Percentiles rank a stretch among this genome's conserved stretches.
Evolutionary conservation across 2,329 filamentous ascomycete species (phyloP).

Genomic region (Colletotrichum tropicicola): DNA sequence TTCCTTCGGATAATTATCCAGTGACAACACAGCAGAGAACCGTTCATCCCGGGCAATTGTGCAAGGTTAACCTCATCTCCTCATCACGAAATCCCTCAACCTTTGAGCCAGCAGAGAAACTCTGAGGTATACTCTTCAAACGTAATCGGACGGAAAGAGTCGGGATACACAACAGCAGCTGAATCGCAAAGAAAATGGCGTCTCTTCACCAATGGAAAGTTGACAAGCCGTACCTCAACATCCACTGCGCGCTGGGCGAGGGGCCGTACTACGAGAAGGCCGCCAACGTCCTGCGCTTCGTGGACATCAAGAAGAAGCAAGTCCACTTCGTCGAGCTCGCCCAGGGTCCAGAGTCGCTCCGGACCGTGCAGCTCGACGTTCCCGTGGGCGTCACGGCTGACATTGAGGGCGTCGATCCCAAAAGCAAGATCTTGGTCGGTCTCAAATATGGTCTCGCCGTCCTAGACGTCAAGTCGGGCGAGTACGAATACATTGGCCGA

Average conservation of each 20-base stretch:
- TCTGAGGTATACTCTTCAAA: neutral
- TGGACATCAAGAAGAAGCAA: constrained; percentile 83
- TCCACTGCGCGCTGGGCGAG: constrained; percentile 75
- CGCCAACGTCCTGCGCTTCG: constrained; percentile 75
- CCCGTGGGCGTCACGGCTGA: constrained; percentile 78
- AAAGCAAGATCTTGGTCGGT: constrained; percentile 76
- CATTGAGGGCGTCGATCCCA: constrained; percentile 71
- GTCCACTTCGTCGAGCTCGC: constrained; percentile 76
- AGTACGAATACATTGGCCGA: constrained; percentile 61
- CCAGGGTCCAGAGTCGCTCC: constrained; percentile 69
- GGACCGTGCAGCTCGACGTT: constrained; percentile 66
- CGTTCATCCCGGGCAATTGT: neutral
- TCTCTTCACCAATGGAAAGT: constrained; percentile 59
- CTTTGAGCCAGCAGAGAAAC: neutral
- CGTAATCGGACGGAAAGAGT: neutral
- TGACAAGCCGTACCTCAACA: constrained; percentile 65
- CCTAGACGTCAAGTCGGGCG: constrained; percentile 69
- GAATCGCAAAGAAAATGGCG: no score
- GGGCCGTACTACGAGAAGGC: constrained; percentile 77
- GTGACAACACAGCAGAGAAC: neutral
- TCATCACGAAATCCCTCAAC: constrained; percentile 19
- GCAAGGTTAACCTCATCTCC: constrained; percentile 5
- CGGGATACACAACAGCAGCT: neutral
- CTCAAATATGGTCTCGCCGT: constrained; percentile 86
- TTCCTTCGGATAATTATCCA: constrained; percentile 23